These are phyloP conservation scores for Suhomyces chickasaworum DNA, from an alignment of 1,139 yeast species.

Conservation along the genomic window DNA sequence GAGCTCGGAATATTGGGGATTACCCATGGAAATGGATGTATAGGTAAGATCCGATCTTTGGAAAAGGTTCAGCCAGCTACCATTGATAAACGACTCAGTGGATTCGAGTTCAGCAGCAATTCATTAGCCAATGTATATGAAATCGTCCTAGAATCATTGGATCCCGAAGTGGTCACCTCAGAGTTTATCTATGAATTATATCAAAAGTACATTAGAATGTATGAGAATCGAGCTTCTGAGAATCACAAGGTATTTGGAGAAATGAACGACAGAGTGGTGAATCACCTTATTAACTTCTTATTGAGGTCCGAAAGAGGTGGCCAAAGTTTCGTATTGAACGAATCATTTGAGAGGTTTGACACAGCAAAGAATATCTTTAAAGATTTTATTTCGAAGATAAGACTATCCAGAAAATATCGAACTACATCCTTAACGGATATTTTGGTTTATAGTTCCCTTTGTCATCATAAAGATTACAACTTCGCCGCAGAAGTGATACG, in stretches of 20 bases:
- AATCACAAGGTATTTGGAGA: conserved; percentile 1
- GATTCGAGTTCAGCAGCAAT: conserved; percentile 26
- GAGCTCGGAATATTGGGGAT: conserved; percentile 29
- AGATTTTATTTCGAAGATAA: conserved; percentile 25
- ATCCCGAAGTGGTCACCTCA: conserved; percentile 19
- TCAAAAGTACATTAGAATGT: conserved; percentile 21
- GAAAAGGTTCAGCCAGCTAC: conserved; percentile 28
- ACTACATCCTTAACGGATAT: conserved; percentile 34
- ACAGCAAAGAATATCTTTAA: conserved; percentile 32
- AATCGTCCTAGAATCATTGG: conserved; percentile 23
- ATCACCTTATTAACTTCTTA: conserved; percentile 33
- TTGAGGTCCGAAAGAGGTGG: conserved; percentile 26
- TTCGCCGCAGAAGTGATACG: conserved; percentile 38
- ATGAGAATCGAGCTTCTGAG: not conserved
- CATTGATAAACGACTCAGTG: conserved; percentile 33
- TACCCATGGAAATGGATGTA: conserved; percentile 24
- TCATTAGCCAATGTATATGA: conserved; percentile 33
- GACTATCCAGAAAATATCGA: conserved; percentile 17
- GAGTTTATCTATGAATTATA: conserved; percentile 24
- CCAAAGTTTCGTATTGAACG: conserved; percentile 24
- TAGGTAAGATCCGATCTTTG: conserved; percentile 17
- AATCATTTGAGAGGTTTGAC: conserved; percentile 25
- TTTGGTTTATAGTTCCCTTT: conserved; percentile 32
- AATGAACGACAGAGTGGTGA: conserved; percentile 31
- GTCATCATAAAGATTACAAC: conserved; percentile 34